Percentiles rank a stretch among this genome's conserved stretches.
Evolutionary conservation across 2,329 filamentous ascomycete genomes (phyloP).

Genomic region (Emergomyces orientalis): DNA sequence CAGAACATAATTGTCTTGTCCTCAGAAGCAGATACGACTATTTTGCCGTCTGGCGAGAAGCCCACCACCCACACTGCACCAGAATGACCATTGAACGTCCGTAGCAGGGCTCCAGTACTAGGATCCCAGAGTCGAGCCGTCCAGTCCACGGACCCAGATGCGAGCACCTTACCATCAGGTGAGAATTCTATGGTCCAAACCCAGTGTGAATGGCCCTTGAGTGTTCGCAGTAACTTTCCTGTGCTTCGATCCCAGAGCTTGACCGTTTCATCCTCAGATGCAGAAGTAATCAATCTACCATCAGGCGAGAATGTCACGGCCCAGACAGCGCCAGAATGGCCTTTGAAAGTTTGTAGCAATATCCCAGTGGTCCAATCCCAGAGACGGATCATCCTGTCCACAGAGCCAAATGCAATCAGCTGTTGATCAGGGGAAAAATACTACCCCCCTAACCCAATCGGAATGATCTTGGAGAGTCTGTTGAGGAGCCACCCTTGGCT

Average conservation of each 20-base stretch:
- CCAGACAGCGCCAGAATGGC: constrained; percentile 13
- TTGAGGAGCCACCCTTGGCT: neutral
- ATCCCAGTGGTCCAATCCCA: constrained; percentile 6
- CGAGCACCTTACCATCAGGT: constrained; percentile 18
- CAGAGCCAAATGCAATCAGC: neutral
- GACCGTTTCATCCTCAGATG: constrained; percentile 16
- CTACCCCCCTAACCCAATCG: neutral
- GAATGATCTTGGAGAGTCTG: neutral
- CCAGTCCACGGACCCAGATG: constrained; percentile 18
- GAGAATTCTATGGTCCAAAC: constrained; percentile 20
- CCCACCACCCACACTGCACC: constrained; percentile 2
- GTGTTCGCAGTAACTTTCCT: constrained; percentile 10
- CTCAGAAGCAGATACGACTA: constrained; percentile 12
- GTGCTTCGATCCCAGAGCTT: constrained; percentile 15
- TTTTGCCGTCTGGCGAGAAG: constrained; percentile 15
- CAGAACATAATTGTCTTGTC: constrained; percentile 5
- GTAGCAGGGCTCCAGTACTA: constrained; percentile 1
- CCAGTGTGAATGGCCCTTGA: constrained; percentile 15
- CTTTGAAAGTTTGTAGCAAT: constrained; percentile 9
- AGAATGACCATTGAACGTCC: constrained; percentile 11
- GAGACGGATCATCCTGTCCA: constrained; percentile 3
- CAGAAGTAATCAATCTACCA: constrained; percentile 15
- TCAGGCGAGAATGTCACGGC: constrained; percentile 17
- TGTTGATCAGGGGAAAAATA: neutral
- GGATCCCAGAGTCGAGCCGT: constrained; percentile 20